Base-by-base conservation (phyloP, 202 grass and related monocot genomes). In the Saccharum hybrid region DNA sequence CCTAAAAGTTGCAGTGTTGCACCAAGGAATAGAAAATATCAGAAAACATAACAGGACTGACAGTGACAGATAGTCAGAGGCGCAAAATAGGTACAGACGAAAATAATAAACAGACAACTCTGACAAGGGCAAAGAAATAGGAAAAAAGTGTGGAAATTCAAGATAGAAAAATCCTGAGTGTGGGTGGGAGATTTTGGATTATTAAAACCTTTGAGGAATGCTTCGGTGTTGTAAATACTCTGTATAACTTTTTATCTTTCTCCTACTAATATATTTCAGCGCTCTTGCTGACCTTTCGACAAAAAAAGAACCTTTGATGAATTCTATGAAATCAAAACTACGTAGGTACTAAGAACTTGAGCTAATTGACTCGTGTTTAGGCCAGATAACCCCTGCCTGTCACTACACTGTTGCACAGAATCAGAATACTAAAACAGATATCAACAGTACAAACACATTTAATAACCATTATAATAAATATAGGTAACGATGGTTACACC, bases 21-120 rank as follows among this genome's bases (percentile, higher is more conserved):
- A 77, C 1, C n/a, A 86, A 72, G 8, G 26, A 77, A 74, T 31
- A 73, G 6, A 36, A 57, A 77, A 78, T 79, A 78, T 72, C 59
- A 79, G 57, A 77, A 37, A 26, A 89, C 13, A 42, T 63, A 66
- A 23, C 40, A 77, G n/a, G 26, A 39, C 37, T 64, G 61, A 23
- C 33, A 66, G 46, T 10, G 41, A 15, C 1, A 65, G 10, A 21
- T 10, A 54, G 16, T 43, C 10, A 23, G 28, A 75, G 37, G 83
- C 43, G 57, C 9, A 62, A 73, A 21, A 46, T 40, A 81, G 6
- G 7, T 56, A 42, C 10, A 64, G 48, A 28, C 6, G 15, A 6
- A 14, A 48, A 42, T 33, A 48, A 45, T 2, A 34, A 12, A 66
- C 4, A 21, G 0, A 37, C 2, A 51, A 40, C 63, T 56, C 56